phyloP scores from a whole-genome alignment of 805 yeast genomes.

The Lipomyces yamanashiensis region DNA sequence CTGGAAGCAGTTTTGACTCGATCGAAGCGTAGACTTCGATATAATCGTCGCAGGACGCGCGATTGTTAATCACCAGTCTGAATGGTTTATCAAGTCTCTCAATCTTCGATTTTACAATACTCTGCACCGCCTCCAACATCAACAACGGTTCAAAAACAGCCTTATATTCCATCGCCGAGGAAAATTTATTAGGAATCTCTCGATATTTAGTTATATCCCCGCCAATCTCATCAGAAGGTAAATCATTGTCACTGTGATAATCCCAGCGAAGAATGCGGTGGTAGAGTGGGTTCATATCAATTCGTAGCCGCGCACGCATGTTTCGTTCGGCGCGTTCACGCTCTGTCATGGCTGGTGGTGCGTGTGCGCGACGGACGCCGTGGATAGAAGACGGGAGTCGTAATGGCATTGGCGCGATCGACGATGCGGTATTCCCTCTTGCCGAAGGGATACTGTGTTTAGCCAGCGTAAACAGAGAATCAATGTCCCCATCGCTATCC shows the following conservation, averaged over 20 bases:
- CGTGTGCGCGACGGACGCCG: slow-evolving; percentile 8
- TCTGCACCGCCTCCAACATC: slow-evolving; percentile 92
- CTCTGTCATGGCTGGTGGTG: slow-evolving; percentile 45
- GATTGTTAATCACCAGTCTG: slow-evolving; percentile 70
- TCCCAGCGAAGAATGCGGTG: slow-evolving; percentile 75
- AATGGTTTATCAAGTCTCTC: slow-evolving; percentile 66
- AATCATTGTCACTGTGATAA: slow-evolving; percentile 59
- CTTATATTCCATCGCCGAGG: slow-evolving; percentile 66
- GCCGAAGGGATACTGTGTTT: slow-evolving; percentile 42
- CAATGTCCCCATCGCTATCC: slow-evolving; percentile 47
- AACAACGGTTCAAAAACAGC: slow-evolving; percentile 76
- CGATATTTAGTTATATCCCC: slow-evolving; percentile 47
- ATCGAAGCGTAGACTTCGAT: slow-evolving; percentile 83
- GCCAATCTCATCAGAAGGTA: slow-evolving; percentile 57
- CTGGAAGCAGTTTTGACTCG: slow-evolving; percentile 56
- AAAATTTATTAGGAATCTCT: slow-evolving; percentile 61
- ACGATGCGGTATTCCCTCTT: slow-evolving; percentile 24
- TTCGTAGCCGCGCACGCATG: slow-evolving; percentile 79
- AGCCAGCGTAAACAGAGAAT: slow-evolving; percentile 43
- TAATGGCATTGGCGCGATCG: slow-evolving; percentile 31
- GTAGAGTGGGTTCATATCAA: slow-evolving; percentile 78
- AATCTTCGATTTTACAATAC: slow-evolving; percentile 72
- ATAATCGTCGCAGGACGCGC: slow-evolving; percentile 83
- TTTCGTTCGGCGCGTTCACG: slow-evolving; percentile 68
- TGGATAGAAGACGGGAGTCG: slow-evolving; percentile 19